Conservation (phyloP, 139 green algal genomes). For the Yamagishiella unicocca region DNA sequence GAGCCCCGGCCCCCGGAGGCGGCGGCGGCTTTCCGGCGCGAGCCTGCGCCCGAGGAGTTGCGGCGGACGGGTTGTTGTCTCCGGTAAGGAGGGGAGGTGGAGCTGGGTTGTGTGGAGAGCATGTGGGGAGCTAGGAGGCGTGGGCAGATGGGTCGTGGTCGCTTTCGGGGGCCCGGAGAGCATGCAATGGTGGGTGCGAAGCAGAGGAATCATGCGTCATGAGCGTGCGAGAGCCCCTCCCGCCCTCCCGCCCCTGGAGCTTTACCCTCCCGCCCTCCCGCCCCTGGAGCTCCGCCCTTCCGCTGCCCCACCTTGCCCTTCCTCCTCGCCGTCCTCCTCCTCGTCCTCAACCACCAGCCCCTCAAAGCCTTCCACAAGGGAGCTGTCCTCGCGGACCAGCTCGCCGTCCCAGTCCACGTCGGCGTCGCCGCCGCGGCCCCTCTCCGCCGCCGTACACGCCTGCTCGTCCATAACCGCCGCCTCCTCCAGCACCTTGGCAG, state of each 20-base stretch:
- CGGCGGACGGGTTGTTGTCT: too few relatives aligned
- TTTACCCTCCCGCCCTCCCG: not conserved
- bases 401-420: not conserved
- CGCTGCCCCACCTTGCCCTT: not conserved
- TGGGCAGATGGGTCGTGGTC: too few relatives aligned
- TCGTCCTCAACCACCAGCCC: constrained; percentile 25
- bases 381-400: not conserved
- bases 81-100: too few relatives aligned
- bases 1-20: too few relatives aligned
- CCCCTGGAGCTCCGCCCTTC: not conserved
- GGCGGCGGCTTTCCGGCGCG: too few relatives aligned
- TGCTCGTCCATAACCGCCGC: constrained; percentile 14
- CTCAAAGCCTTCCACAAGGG: constrained; percentile 50
- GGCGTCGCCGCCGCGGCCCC: not conserved
- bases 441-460: not conserved
- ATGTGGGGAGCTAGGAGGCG: too few relatives aligned
- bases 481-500: constrained; percentile 50
- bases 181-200: too few relatives aligned
- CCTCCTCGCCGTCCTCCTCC: constrained; percentile 25
- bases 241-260: not conserved
- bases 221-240: too few relatives aligned
- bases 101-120: too few relatives aligned
- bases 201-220: too few relatives aligned
- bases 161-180: too few relatives aligned
- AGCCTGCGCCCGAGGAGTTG: too few relatives aligned